Evolutionary conservation across 306 rosid genomes (phyloP).

Genomic region (Prunus mume): DNA sequence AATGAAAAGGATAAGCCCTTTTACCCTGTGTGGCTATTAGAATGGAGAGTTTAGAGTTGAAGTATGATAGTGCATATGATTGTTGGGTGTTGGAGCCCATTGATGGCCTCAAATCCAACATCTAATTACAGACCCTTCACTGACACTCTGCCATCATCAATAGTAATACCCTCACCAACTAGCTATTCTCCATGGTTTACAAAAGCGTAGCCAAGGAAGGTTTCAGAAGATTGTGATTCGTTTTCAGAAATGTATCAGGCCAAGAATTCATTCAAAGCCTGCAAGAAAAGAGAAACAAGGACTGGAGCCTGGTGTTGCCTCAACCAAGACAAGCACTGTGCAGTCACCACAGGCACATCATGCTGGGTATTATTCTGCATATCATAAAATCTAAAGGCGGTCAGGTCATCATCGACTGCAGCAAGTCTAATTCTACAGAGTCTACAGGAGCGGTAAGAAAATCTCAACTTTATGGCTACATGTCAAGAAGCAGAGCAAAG

Average conservation of each 20-base stretch:
- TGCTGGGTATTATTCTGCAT: neutral
- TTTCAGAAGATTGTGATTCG: neutral
- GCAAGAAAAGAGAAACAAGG: neutral
- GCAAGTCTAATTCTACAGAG: neutral
- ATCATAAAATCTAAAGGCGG: conserved; percentile 14
- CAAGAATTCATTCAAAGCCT: neutral
- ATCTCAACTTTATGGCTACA: neutral
- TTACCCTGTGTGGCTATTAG: no score
- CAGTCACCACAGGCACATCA: neutral
- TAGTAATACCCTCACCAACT: neutral
- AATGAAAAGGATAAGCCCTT: no score
- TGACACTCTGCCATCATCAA: neutral
- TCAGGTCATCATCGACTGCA: conserved; percentile 18
- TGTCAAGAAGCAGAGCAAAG: neutral
- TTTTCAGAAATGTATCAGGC: conserved; percentile 13
- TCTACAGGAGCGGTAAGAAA: neutral
- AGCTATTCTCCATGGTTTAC: neutral
- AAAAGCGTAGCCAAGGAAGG: neutral
- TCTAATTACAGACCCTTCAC: neutral
- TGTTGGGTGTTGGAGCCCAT: conserved; percentile 25
- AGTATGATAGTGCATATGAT: conserved; percentile 1
- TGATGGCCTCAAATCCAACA: neutral
- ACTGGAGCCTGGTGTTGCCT: neutral
- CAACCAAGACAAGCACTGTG: neutral
- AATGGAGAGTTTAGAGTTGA: conserved; percentile 11